Conservation (phyloP, 805 yeast genomes). For the Myxozyma udenii region DNA sequence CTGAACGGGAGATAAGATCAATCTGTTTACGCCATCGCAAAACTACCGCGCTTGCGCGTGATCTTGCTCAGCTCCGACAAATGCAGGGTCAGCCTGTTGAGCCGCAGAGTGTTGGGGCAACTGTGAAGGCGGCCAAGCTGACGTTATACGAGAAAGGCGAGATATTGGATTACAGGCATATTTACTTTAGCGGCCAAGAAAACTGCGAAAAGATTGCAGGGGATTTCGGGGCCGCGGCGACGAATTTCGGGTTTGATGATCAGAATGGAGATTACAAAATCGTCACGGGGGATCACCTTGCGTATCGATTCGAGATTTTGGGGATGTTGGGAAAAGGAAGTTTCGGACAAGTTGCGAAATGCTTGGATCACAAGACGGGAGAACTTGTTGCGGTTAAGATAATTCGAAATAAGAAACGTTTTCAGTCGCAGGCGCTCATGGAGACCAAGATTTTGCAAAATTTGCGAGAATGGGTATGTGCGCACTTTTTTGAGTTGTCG, state of each 20-base stretch:
- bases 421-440: constrained; percentile 73
- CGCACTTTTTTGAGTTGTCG: not conserved
- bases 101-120: constrained; percentile 10
- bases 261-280: constrained; percentile 58
- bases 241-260: constrained; percentile 73
- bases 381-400: constrained; percentile 68
- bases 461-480: constrained; percentile 39
- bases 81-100: not conserved
- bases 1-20: constrained; percentile 22
- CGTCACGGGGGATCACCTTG: constrained; percentile 63
- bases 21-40: constrained; percentile 9
- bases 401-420: constrained; percentile 66
- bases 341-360: constrained; percentile 73
- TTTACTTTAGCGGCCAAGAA: constrained; percentile 52
- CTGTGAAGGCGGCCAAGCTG: constrained; percentile 32
- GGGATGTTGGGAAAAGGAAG: constrained; percentile 70
- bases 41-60: constrained; percentile 13
- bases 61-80: constrained; percentile 6
- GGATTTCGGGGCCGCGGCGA: constrained; percentile 29
- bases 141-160: constrained; percentile 62
- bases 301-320: constrained; percentile 65
- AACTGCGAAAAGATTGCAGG: constrained; percentile 30
- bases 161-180: constrained; percentile 47
- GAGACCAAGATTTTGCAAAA: constrained; percentile 67
- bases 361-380: constrained; percentile 62